A percentile compares a stretch with the other conserved stretches of the same genome.
Conservation (phyloP, 2,329 filamentous ascomycete genomes). For the Cladophialophora carrionii region DNA sequence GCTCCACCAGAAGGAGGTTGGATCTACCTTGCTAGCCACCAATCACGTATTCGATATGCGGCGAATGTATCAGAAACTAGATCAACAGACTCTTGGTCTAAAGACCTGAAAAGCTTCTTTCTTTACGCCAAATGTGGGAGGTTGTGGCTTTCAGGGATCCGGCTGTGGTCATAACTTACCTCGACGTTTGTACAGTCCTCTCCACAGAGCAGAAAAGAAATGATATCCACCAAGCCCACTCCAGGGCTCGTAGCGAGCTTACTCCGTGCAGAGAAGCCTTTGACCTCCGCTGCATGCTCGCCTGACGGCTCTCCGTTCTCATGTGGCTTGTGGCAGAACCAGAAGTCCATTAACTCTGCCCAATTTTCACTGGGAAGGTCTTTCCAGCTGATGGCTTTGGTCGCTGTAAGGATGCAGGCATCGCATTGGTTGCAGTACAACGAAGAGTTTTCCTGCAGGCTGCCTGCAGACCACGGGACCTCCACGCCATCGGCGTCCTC, state of each 20-base stretch:
- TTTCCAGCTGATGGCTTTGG: conserved; percentile 68
- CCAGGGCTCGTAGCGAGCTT: conserved; percentile 67
- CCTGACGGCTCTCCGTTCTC: conserved; percentile 46
- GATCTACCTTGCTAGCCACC: conserved; percentile 19
- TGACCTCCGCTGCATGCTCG: conserved; percentile 57
- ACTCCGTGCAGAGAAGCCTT: conserved; percentile 83
- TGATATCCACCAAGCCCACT: conserved; percentile 78
- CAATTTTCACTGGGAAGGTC: conserved; percentile 95
- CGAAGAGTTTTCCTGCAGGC: conserved; percentile 47
- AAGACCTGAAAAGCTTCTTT: conserved; percentile 56
- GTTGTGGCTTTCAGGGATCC: not conserved
- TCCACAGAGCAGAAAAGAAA: conserved; percentile 71
- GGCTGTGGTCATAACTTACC: conserved; percentile 40
- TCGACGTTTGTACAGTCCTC: conserved; percentile 62
- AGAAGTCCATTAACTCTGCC: conserved; percentile 99
- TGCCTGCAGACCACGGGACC: conserved; percentile 40
- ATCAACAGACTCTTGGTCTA: conserved; percentile 45
- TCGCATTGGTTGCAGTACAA: conserved; percentile 48
- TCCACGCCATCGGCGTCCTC: conserved; percentile 29
- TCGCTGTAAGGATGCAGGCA: conserved; percentile 40
- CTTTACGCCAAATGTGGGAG: conserved; percentile 54
- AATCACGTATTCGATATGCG: conserved; percentile 51
- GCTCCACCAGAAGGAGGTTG: conserved; percentile 38
- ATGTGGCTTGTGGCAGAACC: conserved; percentile 95
- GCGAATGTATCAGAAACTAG: conserved; percentile 63